Evolutionary conservation across 2,329 filamentous ascomycete species (phyloP).

Genomic region (Fusarium beomiforme): DNA sequence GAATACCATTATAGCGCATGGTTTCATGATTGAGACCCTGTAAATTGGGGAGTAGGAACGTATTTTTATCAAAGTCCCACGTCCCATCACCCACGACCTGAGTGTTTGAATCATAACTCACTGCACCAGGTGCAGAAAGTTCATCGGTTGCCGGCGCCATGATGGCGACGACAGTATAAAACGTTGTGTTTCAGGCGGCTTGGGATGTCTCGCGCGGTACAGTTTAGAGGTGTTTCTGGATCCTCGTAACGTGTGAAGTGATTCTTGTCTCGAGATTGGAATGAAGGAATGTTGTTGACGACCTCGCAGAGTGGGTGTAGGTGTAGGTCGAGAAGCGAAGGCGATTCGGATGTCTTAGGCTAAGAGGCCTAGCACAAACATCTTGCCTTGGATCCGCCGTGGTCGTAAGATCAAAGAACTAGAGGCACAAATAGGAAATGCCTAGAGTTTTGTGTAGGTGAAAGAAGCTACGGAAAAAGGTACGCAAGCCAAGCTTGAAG

Average conservation of each 20-base stretch:
- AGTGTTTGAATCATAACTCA: constrained; percentile 77
- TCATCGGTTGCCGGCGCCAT: constrained; percentile 70
- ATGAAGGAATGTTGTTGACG: constrained; percentile 29
- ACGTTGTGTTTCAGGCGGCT: constrained; percentile 37
- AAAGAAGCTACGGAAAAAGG: constrained; percentile 13
- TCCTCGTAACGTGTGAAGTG: not conserved
- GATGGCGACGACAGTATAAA: constrained; percentile 54
- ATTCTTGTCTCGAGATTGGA: constrained; percentile 21
- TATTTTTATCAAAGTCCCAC: constrained; percentile 81
- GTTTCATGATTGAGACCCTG: constrained; percentile 81
- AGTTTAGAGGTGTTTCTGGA: not conserved
- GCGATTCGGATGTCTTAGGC: constrained; percentile 34
- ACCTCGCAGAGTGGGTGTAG: not conserved
- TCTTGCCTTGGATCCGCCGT: not conserved
- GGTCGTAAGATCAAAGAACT: constrained; percentile 4
- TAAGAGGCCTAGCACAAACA: constrained; percentile 13
- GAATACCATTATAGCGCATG: constrained; percentile 83
- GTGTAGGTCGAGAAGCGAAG: constrained; percentile 4
- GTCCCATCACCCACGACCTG: constrained; percentile 84
- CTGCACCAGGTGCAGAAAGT: constrained; percentile 76
- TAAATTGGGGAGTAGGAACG: constrained; percentile 81
- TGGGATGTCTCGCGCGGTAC: constrained; percentile 14
- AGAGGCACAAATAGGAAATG: not conserved
- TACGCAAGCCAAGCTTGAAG: constrained; percentile 21
- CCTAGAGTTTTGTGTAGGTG: constrained; percentile 5